phyloP scores from a whole-genome alignment of 2,329 filamentous ascomycete species.

The Ilyonectria sp. region DNA sequence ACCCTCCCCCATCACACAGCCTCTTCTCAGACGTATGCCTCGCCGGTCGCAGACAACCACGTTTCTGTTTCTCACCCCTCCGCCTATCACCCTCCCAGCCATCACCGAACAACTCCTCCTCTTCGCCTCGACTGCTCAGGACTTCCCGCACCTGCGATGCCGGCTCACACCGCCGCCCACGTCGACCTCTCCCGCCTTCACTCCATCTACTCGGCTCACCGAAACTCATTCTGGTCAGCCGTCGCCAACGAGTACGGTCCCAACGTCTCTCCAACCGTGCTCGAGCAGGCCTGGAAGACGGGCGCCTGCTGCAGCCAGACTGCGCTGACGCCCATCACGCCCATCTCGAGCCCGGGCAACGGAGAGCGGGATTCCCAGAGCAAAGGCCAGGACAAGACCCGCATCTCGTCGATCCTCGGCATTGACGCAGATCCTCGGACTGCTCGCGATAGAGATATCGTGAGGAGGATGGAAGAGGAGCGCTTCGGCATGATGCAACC shows the following conservation, averaged over 20 bases:
- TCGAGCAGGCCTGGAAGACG: slow-evolving; percentile 80
- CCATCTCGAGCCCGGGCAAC: slow-evolving; percentile 66
- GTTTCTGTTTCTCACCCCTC: slow-evolving; percentile 59
- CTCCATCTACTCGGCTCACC: slow-evolving; percentile 79
- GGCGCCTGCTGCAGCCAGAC: slow-evolving; percentile 59
- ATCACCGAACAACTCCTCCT: slow-evolving; percentile 58
- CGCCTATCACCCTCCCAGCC: slow-evolving; percentile 52
- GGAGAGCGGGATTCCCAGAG: slow-evolving; percentile 60
- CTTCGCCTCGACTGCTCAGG: slow-evolving; percentile 74
- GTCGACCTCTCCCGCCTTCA: slow-evolving; percentile 78
- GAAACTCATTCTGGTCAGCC: slow-evolving; percentile 79
- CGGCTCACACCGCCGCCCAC: slow-evolving; percentile 56
- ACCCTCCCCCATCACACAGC: slow-evolving; percentile 56
- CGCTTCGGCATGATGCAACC: slow-evolving; percentile 54
- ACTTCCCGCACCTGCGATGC: slow-evolving; percentile 55
- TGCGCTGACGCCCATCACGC: slow-evolving; percentile 66
- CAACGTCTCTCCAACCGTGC: slow-evolving; percentile 71
- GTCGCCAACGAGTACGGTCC: slow-evolving; percentile 81
- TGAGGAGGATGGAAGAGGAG: slow-evolving; percentile 70
- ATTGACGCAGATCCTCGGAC: slow-evolving; percentile 72
- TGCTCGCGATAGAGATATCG: slow-evolving; percentile 70
- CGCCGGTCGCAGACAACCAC: slow-evolving; percentile 61
- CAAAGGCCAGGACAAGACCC: slow-evolving; percentile 67
- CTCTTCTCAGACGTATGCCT: slow-evolving; percentile 58
- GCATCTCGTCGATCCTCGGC: slow-evolving; percentile 75